Evolutionary conservation across 371 early-diverging fungal species (phyloP).

Genomic region (Lichtheimia ramosa): DNA sequence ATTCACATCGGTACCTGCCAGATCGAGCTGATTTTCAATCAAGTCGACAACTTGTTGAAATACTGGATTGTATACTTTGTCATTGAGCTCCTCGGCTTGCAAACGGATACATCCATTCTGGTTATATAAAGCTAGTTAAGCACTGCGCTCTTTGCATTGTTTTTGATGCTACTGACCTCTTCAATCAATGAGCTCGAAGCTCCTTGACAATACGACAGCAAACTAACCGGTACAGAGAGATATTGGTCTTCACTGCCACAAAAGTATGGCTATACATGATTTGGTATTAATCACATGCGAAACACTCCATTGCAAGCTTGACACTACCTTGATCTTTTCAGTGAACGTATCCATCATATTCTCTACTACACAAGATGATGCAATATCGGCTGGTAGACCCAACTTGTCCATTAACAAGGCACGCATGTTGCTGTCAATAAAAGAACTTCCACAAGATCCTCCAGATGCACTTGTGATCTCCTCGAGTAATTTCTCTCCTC

Average conservation of each 20-base stretch:
- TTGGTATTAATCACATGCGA: too few relatives aligned
- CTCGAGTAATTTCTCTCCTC: constrained; percentile 32
- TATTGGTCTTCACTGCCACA: constrained; percentile 54
- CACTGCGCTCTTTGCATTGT: not conserved
- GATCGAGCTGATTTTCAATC: constrained; percentile 40
- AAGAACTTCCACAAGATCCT: constrained; percentile 53
- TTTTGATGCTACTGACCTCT: not conserved
- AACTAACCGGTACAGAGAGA: constrained; percentile 3
- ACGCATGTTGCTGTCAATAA: constrained; percentile 52
- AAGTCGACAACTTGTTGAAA: constrained; percentile 33
- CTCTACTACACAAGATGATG: constrained; percentile 31
- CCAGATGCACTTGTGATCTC: constrained; percentile 52
- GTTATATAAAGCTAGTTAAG: not conserved
- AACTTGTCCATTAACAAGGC: constrained; percentile 31
- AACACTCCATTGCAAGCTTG: too few relatives aligned
- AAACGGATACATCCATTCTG: constrained; percentile 35
- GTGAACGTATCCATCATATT: constrained; percentile 41
- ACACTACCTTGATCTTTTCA: constrained; percentile 45
- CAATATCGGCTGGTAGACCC: not conserved
- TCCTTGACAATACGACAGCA: not conserved
- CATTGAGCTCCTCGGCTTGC: constrained; percentile 33
- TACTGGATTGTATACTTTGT: constrained; percentile 45
- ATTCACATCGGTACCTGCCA: constrained; percentile 22
- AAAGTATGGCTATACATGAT: constrained; percentile 44
- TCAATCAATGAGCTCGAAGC: not conserved